These are phyloP conservation scores for Trametes elegans DNA, from an alignment of 768 basidiomycete species.

Conservation along the genomic window DNA sequence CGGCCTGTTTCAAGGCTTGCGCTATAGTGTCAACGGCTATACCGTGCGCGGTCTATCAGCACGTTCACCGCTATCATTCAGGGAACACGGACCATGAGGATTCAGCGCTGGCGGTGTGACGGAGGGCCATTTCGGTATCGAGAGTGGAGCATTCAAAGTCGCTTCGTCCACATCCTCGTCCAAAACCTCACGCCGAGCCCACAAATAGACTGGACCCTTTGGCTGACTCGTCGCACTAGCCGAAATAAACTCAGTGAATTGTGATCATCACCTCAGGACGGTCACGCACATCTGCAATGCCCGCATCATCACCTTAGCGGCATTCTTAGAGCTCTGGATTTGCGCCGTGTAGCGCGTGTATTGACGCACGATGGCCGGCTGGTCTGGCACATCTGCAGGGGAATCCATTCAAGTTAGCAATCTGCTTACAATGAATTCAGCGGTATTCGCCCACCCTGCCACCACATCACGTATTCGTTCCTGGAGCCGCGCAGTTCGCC, in stretches of 20 bases:
- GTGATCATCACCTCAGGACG: background rate
- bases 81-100: conserved; percentile 27
- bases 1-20: conserved; percentile 47
- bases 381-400: conserved; percentile 66
- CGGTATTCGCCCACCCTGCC: conserved; percentile 47
- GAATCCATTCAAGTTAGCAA: too few species aligned
- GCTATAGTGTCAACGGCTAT: conserved; percentile 40
- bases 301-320: conserved; percentile 50
- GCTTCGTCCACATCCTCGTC: conserved; percentile 55
- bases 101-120: conserved; percentile 51
- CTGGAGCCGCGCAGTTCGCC: conserved; percentile 59
- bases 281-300: conserved; percentile 59
- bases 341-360: conserved; percentile 71
- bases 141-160: conserved; percentile 31
- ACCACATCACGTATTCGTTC: conserved; percentile 76
- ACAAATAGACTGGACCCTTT: conserved; percentile 71
- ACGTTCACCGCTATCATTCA: background rate
- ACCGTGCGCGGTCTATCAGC: background rate
- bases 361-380: conserved; percentile 66
- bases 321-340: conserved; percentile 52
- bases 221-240: conserved; percentile 66
- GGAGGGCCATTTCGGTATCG: conserved; percentile 47
- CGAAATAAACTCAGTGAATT: background rate
- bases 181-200: conserved; percentile 69
- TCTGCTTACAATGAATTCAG: background rate